Conservation (phyloP, 805 yeast species). For the Ogataea philodendri region DNA sequence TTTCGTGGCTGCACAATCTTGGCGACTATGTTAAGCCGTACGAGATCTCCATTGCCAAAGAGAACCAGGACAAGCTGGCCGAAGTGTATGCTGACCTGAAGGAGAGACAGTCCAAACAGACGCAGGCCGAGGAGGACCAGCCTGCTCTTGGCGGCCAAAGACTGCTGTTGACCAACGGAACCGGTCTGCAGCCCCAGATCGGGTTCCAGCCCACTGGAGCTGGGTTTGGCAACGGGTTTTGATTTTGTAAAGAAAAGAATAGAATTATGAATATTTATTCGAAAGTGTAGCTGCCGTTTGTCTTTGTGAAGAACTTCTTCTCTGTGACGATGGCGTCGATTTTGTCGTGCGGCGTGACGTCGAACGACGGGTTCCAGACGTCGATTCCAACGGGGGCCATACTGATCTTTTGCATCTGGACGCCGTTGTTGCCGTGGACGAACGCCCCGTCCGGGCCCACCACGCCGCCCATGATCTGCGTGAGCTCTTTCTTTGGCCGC, state of each 20-base stretch:
- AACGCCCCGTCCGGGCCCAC: conserved; percentile 35
- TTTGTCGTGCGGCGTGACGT: conserved; percentile 78
- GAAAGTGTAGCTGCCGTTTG: conserved; percentile 45
- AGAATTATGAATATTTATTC: conserved; percentile 4
- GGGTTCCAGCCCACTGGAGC: conserved; percentile 72
- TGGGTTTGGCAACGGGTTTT: conserved; percentile 57
- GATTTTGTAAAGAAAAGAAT: conserved; percentile 7
- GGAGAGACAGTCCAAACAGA: conserved; percentile 60
- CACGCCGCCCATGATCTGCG: conserved; percentile 68
- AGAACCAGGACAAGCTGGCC: conserved; percentile 64
- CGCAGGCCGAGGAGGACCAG: conserved; percentile 46
- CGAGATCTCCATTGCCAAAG: conserved; percentile 78
- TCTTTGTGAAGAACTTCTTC: conserved; percentile 53
- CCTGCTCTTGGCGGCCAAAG: conserved; percentile 61
- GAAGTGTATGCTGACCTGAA: conserved; percentile 69
- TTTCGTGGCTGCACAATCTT: conserved; percentile 87
- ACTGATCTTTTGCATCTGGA: conserved; percentile 52
- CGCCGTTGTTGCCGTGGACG: conserved; percentile 30
- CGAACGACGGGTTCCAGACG: conserved; percentile 97
- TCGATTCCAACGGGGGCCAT: conserved; percentile 80
- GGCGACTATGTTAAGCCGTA: conserved; percentile 89
- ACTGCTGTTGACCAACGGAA: conserved; percentile 79
- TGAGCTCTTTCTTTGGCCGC: conserved; percentile 78
- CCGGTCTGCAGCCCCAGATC: conserved; percentile 40
- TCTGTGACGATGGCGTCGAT: conserved; percentile 93